Conservation (phyloP, 352 stramenopile species). For the Nothophytophthora sp. region DNA sequence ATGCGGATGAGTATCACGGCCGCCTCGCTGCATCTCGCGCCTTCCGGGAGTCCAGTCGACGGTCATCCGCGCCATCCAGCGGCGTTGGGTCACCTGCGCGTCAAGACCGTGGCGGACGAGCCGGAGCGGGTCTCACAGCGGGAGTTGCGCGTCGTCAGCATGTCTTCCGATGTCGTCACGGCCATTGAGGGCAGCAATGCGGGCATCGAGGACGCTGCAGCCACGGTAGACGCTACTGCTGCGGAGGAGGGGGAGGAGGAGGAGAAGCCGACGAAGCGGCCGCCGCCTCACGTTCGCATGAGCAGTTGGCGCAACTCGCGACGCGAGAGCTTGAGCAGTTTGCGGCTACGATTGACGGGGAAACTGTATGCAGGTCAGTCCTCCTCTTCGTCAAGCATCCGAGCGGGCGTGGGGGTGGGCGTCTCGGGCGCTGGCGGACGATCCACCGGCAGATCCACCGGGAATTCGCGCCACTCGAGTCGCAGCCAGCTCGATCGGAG, state of each 20-base stretch:
- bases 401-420: conserved; percentile 10
- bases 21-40: conserved; percentile 4
- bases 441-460: conserved; percentile 5
- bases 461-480: conserved; percentile 10
- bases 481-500: conserved; percentile 10
- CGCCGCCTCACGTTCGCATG: conserved; percentile 26
- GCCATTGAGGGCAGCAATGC: too few relatives aligned
- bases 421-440: conserved; percentile 7
- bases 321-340: conserved; percentile 9
- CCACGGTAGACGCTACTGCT: too few relatives aligned
- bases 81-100: conserved; percentile 1
- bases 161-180: too few relatives aligned
- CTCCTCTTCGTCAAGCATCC: conserved; percentile 15
- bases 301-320: conserved; percentile 54
- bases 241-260: too few relatives aligned
- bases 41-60: neutral
- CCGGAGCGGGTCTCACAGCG: conserved; percentile 67
- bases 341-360: conserved; percentile 11
- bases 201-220: too few relatives aligned
- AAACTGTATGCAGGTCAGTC: conserved; percentile 9
- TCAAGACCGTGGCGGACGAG: conserved; percentile 41
- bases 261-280: conserved; percentile 35
- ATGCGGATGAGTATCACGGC: conserved; percentile 27
- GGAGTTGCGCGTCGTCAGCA: conserved; percentile 27
- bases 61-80: neutral